A percentile compares a stretch with the other conserved stretches of the same genome.
These are phyloP conservation scores for Calocybe gangraenosa DNA, from an alignment of 768 basidiomycete genomes.

Conservation along the genomic window DNA sequence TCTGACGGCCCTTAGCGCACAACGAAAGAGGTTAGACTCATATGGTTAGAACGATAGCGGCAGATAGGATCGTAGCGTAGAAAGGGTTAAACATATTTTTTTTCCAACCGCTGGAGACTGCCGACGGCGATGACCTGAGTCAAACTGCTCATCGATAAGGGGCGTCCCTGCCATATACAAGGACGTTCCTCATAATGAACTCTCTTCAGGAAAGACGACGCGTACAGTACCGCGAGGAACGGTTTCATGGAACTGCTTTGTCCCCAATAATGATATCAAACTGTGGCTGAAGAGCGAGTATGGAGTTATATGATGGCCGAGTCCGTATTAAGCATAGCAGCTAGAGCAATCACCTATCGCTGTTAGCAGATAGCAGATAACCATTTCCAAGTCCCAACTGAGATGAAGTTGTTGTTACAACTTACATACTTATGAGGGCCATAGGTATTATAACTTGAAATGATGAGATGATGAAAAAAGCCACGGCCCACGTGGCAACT, in stretches of 20 bases:
- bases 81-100: not conserved
- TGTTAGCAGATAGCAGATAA: not conserved
- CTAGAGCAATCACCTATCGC: not conserved
- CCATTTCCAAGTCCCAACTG: not conserved
- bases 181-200: too few species aligned
- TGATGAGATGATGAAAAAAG: slow-evolving; percentile 7
- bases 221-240: too few species aligned
- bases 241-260: not conserved
- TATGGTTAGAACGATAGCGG: too few species aligned
- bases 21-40: slow-evolving; percentile 9
- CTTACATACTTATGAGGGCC: too few species aligned
- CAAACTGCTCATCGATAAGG: too few species aligned
- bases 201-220: too few species aligned
- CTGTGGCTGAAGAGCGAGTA: not conserved
- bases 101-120: not conserved
- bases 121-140: not conserved
- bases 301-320: too few species aligned
- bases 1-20: slow-evolving; percentile 1
- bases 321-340: not conserved
- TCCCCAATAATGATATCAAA: too few species aligned
- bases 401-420: too few species aligned
- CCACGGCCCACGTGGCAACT: slow-evolving; percentile 13
- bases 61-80: not conserved
- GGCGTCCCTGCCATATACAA: too few species aligned
- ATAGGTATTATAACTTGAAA: too few species aligned